Evolutionary conservation across 2,329 filamentous ascomycete genomes (phyloP).

Genomic region (Akanthomyces dipterigenus): DNA sequence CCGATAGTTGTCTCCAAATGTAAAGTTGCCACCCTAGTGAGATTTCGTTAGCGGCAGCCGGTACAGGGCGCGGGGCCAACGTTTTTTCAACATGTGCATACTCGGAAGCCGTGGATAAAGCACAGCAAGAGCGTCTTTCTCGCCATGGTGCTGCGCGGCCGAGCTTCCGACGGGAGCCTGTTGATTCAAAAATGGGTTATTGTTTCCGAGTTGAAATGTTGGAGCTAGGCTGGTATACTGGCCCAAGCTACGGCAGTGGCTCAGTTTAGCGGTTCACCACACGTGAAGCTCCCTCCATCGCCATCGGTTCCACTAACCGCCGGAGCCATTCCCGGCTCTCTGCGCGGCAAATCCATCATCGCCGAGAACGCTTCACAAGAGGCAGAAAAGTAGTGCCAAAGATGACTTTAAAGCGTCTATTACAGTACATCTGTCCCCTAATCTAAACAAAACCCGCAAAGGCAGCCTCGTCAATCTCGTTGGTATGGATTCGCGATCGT

Average conservation of each 20-base stretch:
- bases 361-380: neutral
- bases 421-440: conserved; percentile 33
- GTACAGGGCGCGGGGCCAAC: neutral
- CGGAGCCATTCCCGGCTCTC: no score
- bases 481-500: neutral
- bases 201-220: neutral
- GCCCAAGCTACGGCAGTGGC: neutral
- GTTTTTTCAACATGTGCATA: conserved; percentile 21
- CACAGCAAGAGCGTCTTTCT: conserved; percentile 75
- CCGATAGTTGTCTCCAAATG: conserved; percentile 57
- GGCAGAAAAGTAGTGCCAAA: neutral
- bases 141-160: conserved; percentile 32
- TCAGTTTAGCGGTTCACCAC: neutral
- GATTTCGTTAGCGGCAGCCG: neutral
- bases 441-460: conserved; percentile 24
- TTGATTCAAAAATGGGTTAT: no score
- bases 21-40: conserved; percentile 64
- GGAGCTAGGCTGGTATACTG: neutral
- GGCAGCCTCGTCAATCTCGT: neutral
- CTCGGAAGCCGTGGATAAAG: conserved; percentile 87
- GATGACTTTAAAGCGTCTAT: conserved; percentile 26
- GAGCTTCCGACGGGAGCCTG: neutral
- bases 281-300: conserved; percentile 4
- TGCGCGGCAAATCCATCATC: neutral
- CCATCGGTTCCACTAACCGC: conserved; percentile 4